Evolutionary conservation across 129 eudicot genomes (phyloP), one percentile per base, ranked within the genome.

Genomic region (Logfia minima): DNA sequence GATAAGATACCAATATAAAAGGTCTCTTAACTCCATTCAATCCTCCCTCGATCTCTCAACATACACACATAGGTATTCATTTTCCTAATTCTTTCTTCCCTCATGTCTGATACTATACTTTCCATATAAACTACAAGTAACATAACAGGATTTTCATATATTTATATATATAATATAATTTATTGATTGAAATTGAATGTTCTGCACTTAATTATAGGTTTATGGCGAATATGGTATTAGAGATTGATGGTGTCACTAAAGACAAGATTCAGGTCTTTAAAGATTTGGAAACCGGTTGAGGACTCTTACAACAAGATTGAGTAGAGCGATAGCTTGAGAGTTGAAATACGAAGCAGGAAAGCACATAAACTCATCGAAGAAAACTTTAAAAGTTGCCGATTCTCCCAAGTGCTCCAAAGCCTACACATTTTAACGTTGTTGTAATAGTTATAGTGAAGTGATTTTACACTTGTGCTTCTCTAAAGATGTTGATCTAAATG

Each of bases 251-350:
- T 72, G 66, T 76, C 79, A 16, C 21, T 84, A 32, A 84, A 84
- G 84, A 64, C 83, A 8, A 87, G 80, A 79, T 61, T 87, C 65
- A 84, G 32, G 80, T 71, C 79, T 21, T 13, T 75, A 5, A 77
- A 82, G 76, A 68, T 63, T 51, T 80, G 83, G 86, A 85, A 79
- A 82, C 26, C 75, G 21, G 72, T 19, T 4, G 80, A 69, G 4
- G 66, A 76, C 22, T 62, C 76, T 21, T 88, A 88, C 63, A 76
- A 83, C 77, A 84, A 85, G 87, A 83, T 88, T 51, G 89, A 85
- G 66, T 85, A 88, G 83, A 88, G 92, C 21, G 87, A 88, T 60
- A 88, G 92, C 79, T 85, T 88, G 92, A 80, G 92, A 32, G 67
- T 88, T 19, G 92, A 88, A 61, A 83, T 88, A 6, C 80, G 81